Percentiles rank a stretch among this genome's conserved stretches.
Conservation (phyloP, 2,329 filamentous ascomycete genomes). For the Pseudocercospora fijiensis region DNA sequence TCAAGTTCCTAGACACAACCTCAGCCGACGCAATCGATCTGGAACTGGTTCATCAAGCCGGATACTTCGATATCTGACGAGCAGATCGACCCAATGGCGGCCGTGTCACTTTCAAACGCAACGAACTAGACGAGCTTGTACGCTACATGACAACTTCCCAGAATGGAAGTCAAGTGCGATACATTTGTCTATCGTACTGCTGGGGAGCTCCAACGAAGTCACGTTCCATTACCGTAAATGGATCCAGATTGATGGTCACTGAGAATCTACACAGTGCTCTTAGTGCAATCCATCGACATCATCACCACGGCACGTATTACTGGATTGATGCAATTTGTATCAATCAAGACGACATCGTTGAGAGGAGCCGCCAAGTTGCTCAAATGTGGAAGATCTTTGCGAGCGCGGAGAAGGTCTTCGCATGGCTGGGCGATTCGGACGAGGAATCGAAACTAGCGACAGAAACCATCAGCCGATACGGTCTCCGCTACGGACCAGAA, state of each 20-base stretch:
- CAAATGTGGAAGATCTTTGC: slow-evolving; percentile 3
- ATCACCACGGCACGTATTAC: neutral
- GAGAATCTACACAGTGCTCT: neutral
- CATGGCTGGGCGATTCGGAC: neutral
- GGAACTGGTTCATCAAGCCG: no score
- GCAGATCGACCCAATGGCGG: no score
- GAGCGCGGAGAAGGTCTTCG: neutral
- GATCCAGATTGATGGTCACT: neutral
- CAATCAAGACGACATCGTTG: neutral
- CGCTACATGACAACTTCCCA: neutral
- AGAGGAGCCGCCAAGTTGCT: neutral
- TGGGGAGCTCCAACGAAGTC: neutral
- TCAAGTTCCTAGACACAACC: no score
- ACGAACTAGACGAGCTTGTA: no score
- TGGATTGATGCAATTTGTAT: slow-evolving; percentile 1
- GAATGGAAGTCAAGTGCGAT: neutral
- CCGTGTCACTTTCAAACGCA: no score
- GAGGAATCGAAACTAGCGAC: no score
- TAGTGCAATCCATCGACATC: neutral
- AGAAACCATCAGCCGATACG: no score
- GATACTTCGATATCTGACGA: no score
- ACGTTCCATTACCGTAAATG: neutral
- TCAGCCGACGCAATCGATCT: no score
- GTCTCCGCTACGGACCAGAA: no score
- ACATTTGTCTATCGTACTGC: neutral